A percentile compares a stretch with the other conserved stretches of the same genome.
These are phyloP conservation scores for Sphaerulina musiva DNA, from an alignment of 2,329 filamentous ascomycete species.

Conservation along the genomic window DNA sequence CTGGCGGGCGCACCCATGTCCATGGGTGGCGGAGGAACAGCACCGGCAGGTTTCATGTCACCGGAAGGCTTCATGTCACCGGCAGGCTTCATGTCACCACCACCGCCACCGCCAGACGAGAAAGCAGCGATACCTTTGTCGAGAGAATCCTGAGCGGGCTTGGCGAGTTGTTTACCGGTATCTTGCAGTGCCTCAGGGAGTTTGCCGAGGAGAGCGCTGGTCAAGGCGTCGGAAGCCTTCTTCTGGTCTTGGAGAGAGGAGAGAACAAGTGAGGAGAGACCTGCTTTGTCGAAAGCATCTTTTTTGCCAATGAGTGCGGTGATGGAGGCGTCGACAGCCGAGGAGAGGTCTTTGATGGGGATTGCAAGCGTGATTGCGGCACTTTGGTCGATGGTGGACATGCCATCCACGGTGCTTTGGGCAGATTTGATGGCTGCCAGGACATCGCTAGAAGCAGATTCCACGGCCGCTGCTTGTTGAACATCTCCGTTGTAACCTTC, in stretches of 20 bases:
- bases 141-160: slow-evolving; percentile 10
- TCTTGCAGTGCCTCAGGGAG: slow-evolving; percentile 11
- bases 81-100: not conserved
- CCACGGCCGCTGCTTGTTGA: slow-evolving; percentile 7
- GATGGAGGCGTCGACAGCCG: slow-evolving; percentile 10
- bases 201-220: slow-evolving; percentile 8
- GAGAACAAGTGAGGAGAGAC: slow-evolving; percentile 7
- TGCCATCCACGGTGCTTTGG: slow-evolving; percentile 7
- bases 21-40: no score
- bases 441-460: slow-evolving; percentile 7
- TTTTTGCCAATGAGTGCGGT: slow-evolving; percentile 9
- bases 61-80: no score
- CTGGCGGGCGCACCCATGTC: no score
- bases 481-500: slow-evolving; percentile 9
- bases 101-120: not conserved
- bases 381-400: slow-evolving; percentile 1
- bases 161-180: slow-evolving; percentile 6
- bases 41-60: no score
- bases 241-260: slow-evolving; percentile 3
- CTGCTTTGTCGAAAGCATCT: not conserved
- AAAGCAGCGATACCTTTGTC: slow-evolving; percentile 10
- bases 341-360: slow-evolving; percentile 7
- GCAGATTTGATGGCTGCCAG: slow-evolving; percentile 9
- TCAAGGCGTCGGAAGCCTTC: not conserved
- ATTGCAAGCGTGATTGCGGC: slow-evolving; percentile 5